Evolutionary conservation across 768 basidiomycete genomes (phyloP).

Genomic region (Termitomyces heimii): DNA sequence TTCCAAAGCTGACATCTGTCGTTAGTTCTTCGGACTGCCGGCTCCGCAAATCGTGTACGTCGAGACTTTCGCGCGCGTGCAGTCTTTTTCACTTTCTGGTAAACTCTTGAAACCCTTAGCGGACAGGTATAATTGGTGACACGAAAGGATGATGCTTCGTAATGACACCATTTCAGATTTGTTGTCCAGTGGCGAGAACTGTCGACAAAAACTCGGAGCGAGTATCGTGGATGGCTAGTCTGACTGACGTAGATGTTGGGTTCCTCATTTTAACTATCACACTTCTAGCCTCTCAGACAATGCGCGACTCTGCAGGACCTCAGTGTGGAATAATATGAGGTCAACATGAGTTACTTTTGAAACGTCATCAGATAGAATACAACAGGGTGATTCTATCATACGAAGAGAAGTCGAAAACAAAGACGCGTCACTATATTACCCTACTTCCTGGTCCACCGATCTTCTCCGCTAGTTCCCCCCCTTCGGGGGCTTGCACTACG

Average conservation of each 20-base stretch:
- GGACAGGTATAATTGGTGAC: slow-evolving; percentile 50
- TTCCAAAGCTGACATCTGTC: slow-evolving; percentile 8
- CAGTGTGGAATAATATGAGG: not conserved
- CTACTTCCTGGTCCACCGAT: slow-evolving; percentile 68
- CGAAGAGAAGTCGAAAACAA: not conserved
- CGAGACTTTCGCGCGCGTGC: slow-evolving; percentile 91
- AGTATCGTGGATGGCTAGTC: slow-evolving; percentile 62
- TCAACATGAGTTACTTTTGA: slow-evolving; percentile 3
- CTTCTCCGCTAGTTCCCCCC: slow-evolving; percentile 64
- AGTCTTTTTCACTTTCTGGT: slow-evolving; percentile 75
- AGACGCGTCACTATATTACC: not conserved
- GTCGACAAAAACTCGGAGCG: slow-evolving; percentile 27
- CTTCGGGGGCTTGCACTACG: slow-evolving; percentile 71
- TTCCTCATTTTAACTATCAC: not conserved
- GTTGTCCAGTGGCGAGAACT: slow-evolving; percentile 86
- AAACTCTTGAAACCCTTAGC: slow-evolving; percentile 76
- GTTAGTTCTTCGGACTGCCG: slow-evolving; percentile 68
- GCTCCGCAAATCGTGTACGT: slow-evolving; percentile 79
- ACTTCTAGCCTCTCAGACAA: not conserved
- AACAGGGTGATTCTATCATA: not conserved
- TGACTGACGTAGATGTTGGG: slow-evolving; percentile 22
- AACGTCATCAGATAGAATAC: not conserved
- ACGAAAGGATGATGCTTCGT: not conserved
- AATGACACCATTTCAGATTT: slow-evolving; percentile 43
- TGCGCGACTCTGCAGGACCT: not conserved